Percentiles rank a stretch among this genome's conserved stretches.
Conservation (phyloP, 305 asterid species). For the Fraxinus sp. region DNA sequence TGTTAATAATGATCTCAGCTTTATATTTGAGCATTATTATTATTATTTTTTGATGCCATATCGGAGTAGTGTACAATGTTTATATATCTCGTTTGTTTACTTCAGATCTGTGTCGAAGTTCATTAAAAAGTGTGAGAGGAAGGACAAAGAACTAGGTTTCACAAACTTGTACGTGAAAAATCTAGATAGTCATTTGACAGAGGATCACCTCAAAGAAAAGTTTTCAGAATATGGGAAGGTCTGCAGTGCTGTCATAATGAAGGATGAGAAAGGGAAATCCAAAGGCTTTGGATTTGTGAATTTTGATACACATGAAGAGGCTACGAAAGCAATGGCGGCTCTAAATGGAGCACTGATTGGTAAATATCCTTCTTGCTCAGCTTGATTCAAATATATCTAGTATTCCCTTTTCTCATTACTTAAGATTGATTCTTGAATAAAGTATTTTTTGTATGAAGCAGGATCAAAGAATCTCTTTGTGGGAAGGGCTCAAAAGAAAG, state of each 20-base stretch:
- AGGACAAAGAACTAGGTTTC: slow-evolving; percentile 26
- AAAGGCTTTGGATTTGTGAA: slow-evolving; percentile 48
- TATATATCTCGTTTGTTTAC: not conserved
- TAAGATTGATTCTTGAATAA: not conserved
- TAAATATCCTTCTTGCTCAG: slow-evolving; percentile 17
- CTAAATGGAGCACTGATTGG: slow-evolving; percentile 39
- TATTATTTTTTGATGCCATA: not conserved
- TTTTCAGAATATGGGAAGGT: slow-evolving; percentile 44
- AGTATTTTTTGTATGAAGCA: slow-evolving; percentile 14
- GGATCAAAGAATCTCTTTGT: slow-evolving; percentile 41
- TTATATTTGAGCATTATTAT: not conserved
- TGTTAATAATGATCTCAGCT: not conserved
- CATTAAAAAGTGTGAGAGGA: slow-evolving; percentile 36
- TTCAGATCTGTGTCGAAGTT: slow-evolving; percentile 48
- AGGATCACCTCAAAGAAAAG: slow-evolving; percentile 32
- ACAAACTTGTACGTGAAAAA: slow-evolving; percentile 40
- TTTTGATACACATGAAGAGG: slow-evolving; percentile 42
- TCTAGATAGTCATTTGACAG: slow-evolving; percentile 38
- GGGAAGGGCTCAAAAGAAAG: slow-evolving; percentile 34
- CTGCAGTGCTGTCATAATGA: slow-evolving; percentile 31
- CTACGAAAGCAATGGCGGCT: slow-evolving; percentile 37
- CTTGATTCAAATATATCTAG: not conserved
- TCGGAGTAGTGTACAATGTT: not conserved
- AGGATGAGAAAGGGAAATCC: slow-evolving; percentile 37
- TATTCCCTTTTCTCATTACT: not conserved